These are phyloP conservation scores for Trichoderma aggressivum DNA, from an alignment of 2,329 filamentous ascomycete genomes.

Conservation along the genomic window DNA sequence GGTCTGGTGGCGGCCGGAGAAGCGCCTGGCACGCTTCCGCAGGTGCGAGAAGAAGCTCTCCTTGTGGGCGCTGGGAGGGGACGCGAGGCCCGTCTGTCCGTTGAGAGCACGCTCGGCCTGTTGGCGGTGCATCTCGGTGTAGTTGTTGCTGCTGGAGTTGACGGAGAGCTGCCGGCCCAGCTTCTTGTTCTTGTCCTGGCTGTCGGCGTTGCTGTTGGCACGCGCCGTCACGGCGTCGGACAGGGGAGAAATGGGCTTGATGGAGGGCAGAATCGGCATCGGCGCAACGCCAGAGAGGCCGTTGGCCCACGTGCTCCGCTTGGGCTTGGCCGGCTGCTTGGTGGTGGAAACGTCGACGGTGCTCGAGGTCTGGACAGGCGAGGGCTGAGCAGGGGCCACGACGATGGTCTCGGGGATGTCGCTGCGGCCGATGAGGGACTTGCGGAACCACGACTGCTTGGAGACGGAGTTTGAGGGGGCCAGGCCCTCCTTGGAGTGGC, in stretches of 20 bases:
- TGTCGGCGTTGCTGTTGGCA: constrained; percentile 68
- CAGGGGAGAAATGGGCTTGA: constrained; percentile 92
- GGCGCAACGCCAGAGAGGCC: constrained; percentile 76
- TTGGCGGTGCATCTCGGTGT: constrained; percentile 82
- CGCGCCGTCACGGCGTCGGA: constrained; percentile 90
- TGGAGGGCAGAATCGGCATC: constrained; percentile 93
- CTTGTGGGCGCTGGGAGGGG: constrained; percentile 75
- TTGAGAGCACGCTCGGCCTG: constrained; percentile 89
- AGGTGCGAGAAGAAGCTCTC: constrained; percentile 99
- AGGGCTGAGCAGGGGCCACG: constrained; percentile 40
- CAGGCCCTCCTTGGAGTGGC: constrained; percentile 58
- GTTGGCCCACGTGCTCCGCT: constrained; percentile 92
- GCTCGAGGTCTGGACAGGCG: constrained; percentile 42
- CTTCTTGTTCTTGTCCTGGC: constrained; percentile 78
- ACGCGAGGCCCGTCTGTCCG: constrained; percentile 71
- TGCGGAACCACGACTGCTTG: constrained; percentile 95
- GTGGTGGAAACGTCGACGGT: constrained; percentile 37
- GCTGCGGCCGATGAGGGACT: constrained; percentile 82
- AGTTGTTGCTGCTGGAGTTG: constrained; percentile 88
- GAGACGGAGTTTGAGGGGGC: constrained; percentile 60
- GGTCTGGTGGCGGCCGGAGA: constrained; percentile 86
- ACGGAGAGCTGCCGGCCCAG: constrained; percentile 92
- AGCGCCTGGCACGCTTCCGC: constrained; percentile 83
- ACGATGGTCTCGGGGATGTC: constrained; percentile 62
- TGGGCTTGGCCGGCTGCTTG: constrained; percentile 54